Evolutionary conservation across 164 flowering plant genomes (phyloP).

Genomic region (Magnolia changhungtana): DNA sequence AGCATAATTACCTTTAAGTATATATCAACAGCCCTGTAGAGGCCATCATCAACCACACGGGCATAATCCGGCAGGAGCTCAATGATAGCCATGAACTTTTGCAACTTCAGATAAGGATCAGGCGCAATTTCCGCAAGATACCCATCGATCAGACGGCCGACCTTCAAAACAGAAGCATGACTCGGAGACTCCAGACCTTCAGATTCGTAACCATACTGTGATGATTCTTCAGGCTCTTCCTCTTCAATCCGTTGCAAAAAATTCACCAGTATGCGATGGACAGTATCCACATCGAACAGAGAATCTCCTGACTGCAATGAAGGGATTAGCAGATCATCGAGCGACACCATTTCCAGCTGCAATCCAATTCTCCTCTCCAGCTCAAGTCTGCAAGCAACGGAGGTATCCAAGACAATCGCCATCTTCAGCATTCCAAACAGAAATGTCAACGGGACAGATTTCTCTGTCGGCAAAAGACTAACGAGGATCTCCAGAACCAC

Average conservation of each 20-base stretch:
- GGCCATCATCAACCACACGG: constrained; percentile 70
- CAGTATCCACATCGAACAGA: constrained; percentile 57
- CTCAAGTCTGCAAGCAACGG: constrained; percentile 50
- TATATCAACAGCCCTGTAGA: constrained; percentile 73
- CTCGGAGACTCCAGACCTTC: constrained; percentile 49
- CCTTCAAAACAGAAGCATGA: constrained; percentile 55
- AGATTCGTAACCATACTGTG: constrained; percentile 52
- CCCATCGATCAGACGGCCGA: constrained; percentile 58
- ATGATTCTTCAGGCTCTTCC: constrained; percentile 43
- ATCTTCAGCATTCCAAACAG: constrained; percentile 63
- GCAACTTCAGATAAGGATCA: constrained; percentile 53
- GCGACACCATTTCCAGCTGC: constrained; percentile 50
- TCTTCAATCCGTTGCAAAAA: constrained; percentile 60
- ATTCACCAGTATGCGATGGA: constrained; percentile 55
- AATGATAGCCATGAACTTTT: constrained; percentile 51
- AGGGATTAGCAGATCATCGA: constrained; percentile 74
- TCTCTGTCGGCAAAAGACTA: constrained; percentile 50
- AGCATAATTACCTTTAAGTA: constrained; percentile 54
- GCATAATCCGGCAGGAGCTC: constrained; percentile 76
- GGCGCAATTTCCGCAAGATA: constrained; percentile 85
- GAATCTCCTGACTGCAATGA: constrained; percentile 48
- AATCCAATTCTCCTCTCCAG: constrained; percentile 60
- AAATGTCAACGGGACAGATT: constrained; percentile 48
- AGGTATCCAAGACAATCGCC: constrained; percentile 44
- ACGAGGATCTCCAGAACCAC: constrained; percentile 56